Evolutionary conservation across 2,329 filamentous ascomycete genomes (phyloP), one percentile per base, ranked within the genome.

Genomic region (Celoporthe dispersa): DNA sequence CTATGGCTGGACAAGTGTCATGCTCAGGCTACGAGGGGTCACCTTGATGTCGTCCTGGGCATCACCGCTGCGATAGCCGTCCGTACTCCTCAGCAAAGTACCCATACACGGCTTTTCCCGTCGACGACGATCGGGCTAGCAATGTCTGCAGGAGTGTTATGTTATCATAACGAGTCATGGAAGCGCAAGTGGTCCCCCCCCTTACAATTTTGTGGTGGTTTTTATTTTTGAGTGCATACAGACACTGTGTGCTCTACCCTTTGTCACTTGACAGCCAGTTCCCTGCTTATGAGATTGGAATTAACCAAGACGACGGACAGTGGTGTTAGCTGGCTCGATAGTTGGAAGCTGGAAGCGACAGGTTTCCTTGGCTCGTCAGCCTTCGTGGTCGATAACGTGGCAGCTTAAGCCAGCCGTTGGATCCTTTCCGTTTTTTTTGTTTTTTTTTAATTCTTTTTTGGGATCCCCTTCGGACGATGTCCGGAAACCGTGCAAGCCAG

Each of bases 381-480:
- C 28, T 7, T 37, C 28, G 48, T 37, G 14, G 33, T 44, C 14
- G 22, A 28, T 53, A 41, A 33, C 37, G 64, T 66, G 35, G 64
- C 64, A 60, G n/a, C 7, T 28, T 35, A 8, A 22, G 44, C 65
- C 59, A 67, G 53, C 64, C 60, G 70, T 64, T 53, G 59, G 39
- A 71, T 51, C 64, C 25, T 59, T 61, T 66, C 16, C 22, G 7
- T 9, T 48, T 48, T 19, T 22, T n/a, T n/a, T n/a, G n/a, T n/a
- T n/a, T n/a, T n/a, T n/a, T n/a, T n/a, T n/a, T n/a, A n/a, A n/a
- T n/a, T n/a, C n/a, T n/a, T n/a, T n/a, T n/a, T n/a, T n/a, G n/a
- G n/a, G n/a, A n/a, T n/a, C 41, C 16, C 64, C 19, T 37, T 67
- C 70, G 70, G 70, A 71, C 70, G 64, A 53, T 69, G 62, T 39